Percentiles rank a stretch among this genome's conserved stretches.
Conservation (phyloP, 2,329 filamentous ascomycete genomes). For the Phymatotrichopsis omnivora region DNA sequence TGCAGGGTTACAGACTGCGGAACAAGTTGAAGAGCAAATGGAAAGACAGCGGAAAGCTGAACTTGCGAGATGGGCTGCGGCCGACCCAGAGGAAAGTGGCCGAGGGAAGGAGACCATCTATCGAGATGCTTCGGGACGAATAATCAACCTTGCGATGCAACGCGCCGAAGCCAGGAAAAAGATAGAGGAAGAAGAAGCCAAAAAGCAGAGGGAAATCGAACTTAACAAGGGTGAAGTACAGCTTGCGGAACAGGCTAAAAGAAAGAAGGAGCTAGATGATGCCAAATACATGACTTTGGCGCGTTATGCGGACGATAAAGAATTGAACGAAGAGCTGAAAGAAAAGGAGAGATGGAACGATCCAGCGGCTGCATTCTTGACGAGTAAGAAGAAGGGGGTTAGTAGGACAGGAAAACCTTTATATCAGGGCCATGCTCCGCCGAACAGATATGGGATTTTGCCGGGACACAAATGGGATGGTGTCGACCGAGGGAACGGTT, state of each 20-base stretch:
- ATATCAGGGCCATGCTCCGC: slow-evolving; percentile 70
- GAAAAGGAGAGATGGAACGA: slow-evolving; percentile 80
- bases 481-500: slow-evolving; percentile 85
- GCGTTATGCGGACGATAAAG: slow-evolving; percentile 69
- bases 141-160: slow-evolving; percentile 87
- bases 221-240: slow-evolving; percentile 80
- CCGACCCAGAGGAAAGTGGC: slow-evolving; percentile 34
- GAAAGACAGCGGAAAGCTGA: slow-evolving; percentile 58
- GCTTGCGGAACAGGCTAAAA: slow-evolving; percentile 52
- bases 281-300: slow-evolving; percentile 75
- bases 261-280: slow-evolving; percentile 61
- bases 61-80: slow-evolving; percentile 41
- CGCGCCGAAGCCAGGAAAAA: slow-evolving; percentile 75
- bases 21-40: slow-evolving; percentile 61
- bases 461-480: slow-evolving; percentile 96
- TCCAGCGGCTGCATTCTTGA: slow-evolving; percentile 72
- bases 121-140: slow-evolving; percentile 85
- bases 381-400: slow-evolving; percentile 40
- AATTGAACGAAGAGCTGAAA: slow-evolving; percentile 75
- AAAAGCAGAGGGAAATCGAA: slow-evolving; percentile 56
- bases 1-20: slow-evolving; percentile 77
- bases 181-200: slow-evolving; percentile 57
- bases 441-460: slow-evolving; percentile 87
- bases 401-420: slow-evolving; percentile 48
- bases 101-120: slow-evolving; percentile 73